Evolutionary conservation across 2,329 filamentous ascomycete genomes (phyloP), one percentile per base, ranked within the genome.

Genomic region (Cordyceps cicadae): DNA sequence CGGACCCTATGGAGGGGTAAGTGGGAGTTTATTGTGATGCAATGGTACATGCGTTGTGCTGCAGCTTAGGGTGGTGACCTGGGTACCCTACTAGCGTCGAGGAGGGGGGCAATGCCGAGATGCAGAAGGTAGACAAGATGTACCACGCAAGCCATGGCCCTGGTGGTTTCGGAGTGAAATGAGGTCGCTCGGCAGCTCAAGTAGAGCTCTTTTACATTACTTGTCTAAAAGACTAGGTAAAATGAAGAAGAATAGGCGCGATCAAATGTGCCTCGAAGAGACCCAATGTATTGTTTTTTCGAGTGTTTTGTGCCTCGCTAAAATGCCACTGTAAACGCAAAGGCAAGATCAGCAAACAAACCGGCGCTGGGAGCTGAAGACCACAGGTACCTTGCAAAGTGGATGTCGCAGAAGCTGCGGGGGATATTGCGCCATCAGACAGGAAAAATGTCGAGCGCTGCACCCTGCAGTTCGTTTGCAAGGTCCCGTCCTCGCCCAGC

Each of bases 381-480:
- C 41, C 45, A 52, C 56, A 59, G 14, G 34, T 37, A 37, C 11
- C 34, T 37, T 37, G 34, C 56, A 59, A 14, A 21, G 58, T 48
- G 58, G 50, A 54, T 60, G 50, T 49, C 29, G 56, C 56, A 53
- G 55, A 39, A 58, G 32, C 21, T 34, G 57, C 32, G 57, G 57
- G 49, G 39, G 41, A 53, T 52, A 60, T 60, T 60, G 58, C 58
- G 58, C 58, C 50, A 60, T 60, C 58, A 50, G 58, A 50, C 34
- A 39, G 54, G 21, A 45, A 19, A 37, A 58, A 41, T 53, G 34
- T 45, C 21, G 15, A 24, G 39, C n/a, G n/a, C 41, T n/a, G 39
- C 14, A 43, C 39, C 39, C 15, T n/a, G 15, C 15, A 43, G 39
- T 43, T 43, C 14, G 14, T n/a, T 43, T 17, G 39, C 39, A 43